Evolutionary conservation across 345 rosid genomes (phyloP), one percentile per base, ranked within the genome.

Genomic region (Populus nigra): DNA sequence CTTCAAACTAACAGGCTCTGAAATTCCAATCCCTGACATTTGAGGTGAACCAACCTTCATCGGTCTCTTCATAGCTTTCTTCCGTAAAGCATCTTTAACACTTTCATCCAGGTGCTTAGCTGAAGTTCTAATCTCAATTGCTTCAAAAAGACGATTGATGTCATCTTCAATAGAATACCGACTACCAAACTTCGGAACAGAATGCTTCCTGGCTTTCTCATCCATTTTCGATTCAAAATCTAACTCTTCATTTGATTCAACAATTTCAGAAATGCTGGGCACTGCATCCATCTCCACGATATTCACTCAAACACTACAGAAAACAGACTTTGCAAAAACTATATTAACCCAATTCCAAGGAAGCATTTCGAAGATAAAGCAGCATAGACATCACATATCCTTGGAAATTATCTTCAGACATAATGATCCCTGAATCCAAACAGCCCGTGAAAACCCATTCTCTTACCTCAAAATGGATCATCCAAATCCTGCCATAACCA

Each of bases 21-120:
- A 87, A 78, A 90, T 88, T 70, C 93, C 97, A 72, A 90, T 92
- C 38, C 90, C 90, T 15, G 89, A 85, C 5, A 86, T 86, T 25
- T 88, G 90, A 72, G 89, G 86, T 49, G 90, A 86, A 68, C 91
- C 84, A 38, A 83, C 87, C 89, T 89, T 84, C 68, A 89, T 83
- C 3, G 97, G 97, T 80, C 89, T 89, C 82, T 92, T 92, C 85
- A 89, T 85, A 18, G 97, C 90, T 86, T 88, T 88, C 82, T 87
- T 90, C 69, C 83, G 69, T 68, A 87, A 73, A 41, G 85, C 73
- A 18, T 86, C 87, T 79, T 77, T 90, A 65, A 80, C 76, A 67
- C 73, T 76, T 71, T 81, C 86, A 73, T 39, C 82, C n/a, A 76
- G 61, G 78, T 76, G 79, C 83, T 87, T 86, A 23, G 79, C 65